Base-by-base conservation (phyloP, 768 basidiomycete genomes). In the Psilocybe sp. region DNA sequence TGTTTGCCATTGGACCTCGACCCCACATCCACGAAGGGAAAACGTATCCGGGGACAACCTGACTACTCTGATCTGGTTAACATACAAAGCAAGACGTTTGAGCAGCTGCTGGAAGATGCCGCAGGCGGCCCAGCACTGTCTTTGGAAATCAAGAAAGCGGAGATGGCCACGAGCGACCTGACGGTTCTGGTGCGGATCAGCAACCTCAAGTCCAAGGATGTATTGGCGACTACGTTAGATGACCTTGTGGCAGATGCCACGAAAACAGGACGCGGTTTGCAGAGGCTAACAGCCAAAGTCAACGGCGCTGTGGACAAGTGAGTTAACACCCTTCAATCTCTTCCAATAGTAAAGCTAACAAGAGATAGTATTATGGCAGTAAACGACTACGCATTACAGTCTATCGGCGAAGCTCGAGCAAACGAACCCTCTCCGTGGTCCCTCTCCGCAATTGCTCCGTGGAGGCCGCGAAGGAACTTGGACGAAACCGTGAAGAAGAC, bases 91-190 rank as follows among this genome's bases (percentile, higher is more conserved):
- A 69, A 77, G 38, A 77, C 78, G 1, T 82, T 90, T 49, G 84
- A 82, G 46, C 72, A 86, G 54, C 65, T 90, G 14, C 62, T 85
- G 19, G 80, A 79, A 42, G 79, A 82, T 40, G 72, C 82, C 0
- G 72, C 76, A 0, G 81, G 84, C 2, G 78, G 80, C 0, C 79
- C 84, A 0, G 73, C 73, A 5, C 62, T 92, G 34, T 80, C 85
- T 4, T 60, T 87, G 39, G 80, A 87, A 48, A 78, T 92, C 54
- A 82, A 88, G 66, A 84, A 82, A 63, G 83, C 87, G 12, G 84
- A 90, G 57, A 83, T 90, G 78, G 89, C 87, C 12, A 87, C 84
- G 1, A 70, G 65, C 18, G 89, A 92, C 60, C 71, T 92, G 45
- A 69, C 79, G 12, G 74, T 79, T 5, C 71, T 88, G 23, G 82